Evolutionary conservation across 2,329 filamentous ascomycete genomes (phyloP).

Genomic region (Berkeleyomyces rouxiae): DNA sequence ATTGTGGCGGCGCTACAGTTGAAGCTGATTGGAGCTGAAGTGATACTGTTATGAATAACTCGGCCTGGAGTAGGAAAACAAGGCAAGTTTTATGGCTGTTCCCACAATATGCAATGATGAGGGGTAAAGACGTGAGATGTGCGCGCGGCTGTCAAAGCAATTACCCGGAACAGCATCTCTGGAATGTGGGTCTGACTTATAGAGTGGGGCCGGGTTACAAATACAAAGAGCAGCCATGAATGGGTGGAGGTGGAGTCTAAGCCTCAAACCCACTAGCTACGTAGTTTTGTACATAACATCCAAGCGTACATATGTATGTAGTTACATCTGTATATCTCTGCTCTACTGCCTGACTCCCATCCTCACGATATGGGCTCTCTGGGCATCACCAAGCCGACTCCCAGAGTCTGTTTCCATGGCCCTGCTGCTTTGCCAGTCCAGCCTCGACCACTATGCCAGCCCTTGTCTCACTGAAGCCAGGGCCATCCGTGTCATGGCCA

Average conservation of each 20-base stretch:
- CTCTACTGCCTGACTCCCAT: too few relatives aligned
- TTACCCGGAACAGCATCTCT: not conserved
- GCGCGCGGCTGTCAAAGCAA: not conserved
- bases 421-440: not conserved
- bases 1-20: constrained; percentile 30
- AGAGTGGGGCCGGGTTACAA: not conserved
- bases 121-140: not conserved
- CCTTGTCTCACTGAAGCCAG: not conserved
- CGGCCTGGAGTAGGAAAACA: not conserved
- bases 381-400: too few relatives aligned
- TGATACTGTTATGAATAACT: not conserved
- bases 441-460: not conserved
- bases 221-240: not conserved
- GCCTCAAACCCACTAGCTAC: too few relatives aligned
- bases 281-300: too few relatives aligned
- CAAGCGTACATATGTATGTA: too few relatives aligned
- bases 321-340: too few relatives aligned
- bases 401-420: too few relatives aligned
- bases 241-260: too few relatives aligned
- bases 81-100: not conserved
- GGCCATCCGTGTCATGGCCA: not conserved
- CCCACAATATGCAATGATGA: not conserved
- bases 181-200: not conserved
- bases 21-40: not conserved
- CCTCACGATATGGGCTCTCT: too few relatives aligned